A percentile compares a stretch with the other conserved stretches of the same genome.
These are phyloP conservation scores for Candida takata DNA, from an alignment of 805 yeast genomes.

Conservation along the genomic window DNA sequence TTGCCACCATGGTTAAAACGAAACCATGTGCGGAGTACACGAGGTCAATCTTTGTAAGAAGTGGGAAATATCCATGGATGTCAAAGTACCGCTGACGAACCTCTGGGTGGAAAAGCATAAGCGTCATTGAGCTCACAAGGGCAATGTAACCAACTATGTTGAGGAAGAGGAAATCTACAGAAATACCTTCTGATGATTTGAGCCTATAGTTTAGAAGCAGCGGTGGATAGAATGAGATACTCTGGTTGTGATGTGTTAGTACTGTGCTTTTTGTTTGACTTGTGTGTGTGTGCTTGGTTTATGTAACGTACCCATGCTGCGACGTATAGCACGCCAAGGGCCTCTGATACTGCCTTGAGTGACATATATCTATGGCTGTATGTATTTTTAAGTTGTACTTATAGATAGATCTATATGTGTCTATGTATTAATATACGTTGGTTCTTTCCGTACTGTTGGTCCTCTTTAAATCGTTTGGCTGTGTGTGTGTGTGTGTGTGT, in stretches of 20 bases:
- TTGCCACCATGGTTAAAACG: constrained; percentile 31
- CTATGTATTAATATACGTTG: too few relatives aligned
- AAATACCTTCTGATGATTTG: constrained; percentile 40
- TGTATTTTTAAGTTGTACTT: too few relatives aligned
- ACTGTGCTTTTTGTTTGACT: not conserved
- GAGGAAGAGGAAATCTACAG: constrained; percentile 39
- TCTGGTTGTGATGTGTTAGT: constrained; percentile 22
- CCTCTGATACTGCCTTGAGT: constrained; percentile 10
- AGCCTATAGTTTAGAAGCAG: constrained; percentile 33
- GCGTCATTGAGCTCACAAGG: constrained; percentile 33
- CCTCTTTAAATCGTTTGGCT: too few relatives aligned
- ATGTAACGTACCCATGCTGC: constrained; percentile 31
- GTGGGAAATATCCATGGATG: constrained; percentile 31
- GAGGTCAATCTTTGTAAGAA: constrained; percentile 38
- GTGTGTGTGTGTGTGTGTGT: too few relatives aligned
- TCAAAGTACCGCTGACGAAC: constrained; percentile 26
- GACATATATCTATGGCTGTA: not conserved
- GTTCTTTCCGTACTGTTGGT: too few relatives aligned
- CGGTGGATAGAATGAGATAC: constrained; percentile 46
- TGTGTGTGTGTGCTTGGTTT: too few relatives aligned
- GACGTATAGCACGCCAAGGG: constrained; percentile 32
- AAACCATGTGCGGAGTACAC: constrained; percentile 43
- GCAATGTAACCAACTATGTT: constrained; percentile 43
- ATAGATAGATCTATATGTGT: too few relatives aligned
- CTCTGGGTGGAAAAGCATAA: constrained; percentile 33